Evolutionary conservation across 2,329 filamentous ascomycete genomes (phyloP).

Genomic region (Cladophialophora exuberans): DNA sequence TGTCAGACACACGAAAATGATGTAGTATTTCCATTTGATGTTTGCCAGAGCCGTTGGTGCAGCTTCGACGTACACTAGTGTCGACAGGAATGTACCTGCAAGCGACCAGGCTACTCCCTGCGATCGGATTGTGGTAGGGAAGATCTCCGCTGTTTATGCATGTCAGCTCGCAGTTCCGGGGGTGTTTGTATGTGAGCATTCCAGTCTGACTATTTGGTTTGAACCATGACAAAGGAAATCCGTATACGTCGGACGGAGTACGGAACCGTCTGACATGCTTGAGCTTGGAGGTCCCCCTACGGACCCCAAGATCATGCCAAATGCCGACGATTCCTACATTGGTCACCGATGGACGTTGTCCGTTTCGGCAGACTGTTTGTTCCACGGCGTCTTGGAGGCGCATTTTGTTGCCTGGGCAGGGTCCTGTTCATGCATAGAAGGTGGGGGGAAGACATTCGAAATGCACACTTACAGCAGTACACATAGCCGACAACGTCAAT

Average conservation of each 20-base stretch:
- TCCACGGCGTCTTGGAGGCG: no score
- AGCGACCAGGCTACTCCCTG: conserved; percentile 28
- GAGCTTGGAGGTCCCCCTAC: not conserved
- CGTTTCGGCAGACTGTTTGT: conserved; percentile 1
- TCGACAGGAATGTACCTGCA: conserved; percentile 26
- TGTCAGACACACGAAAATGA: conserved; percentile 47
- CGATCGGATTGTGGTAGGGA: conserved; percentile 30
- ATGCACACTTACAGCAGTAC: conserved; percentile 25
- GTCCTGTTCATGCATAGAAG: conserved; percentile 6
- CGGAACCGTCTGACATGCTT: not conserved
- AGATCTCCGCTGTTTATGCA: conserved; percentile 28
- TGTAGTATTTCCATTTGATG: conserved; percentile 40
- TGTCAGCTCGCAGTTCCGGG: conserved; percentile 11
- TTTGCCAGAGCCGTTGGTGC: conserved; percentile 38
- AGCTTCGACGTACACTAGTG: conserved; percentile 26
- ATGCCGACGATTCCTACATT: no score
- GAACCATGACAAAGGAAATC: conserved; percentile 9
- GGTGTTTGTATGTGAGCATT: conserved; percentile 3
- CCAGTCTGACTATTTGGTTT: not conserved
- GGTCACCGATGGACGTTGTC: not conserved
- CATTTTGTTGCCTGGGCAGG: not conserved
- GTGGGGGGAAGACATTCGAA: not conserved
- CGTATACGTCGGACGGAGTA: not conserved
- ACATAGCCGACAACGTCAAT: conserved; percentile 29
- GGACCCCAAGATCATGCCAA: not conserved